phyloP scores from a whole-genome alignment of 2,329 filamentous ascomycete species.

The Alternaria triticina region DNA sequence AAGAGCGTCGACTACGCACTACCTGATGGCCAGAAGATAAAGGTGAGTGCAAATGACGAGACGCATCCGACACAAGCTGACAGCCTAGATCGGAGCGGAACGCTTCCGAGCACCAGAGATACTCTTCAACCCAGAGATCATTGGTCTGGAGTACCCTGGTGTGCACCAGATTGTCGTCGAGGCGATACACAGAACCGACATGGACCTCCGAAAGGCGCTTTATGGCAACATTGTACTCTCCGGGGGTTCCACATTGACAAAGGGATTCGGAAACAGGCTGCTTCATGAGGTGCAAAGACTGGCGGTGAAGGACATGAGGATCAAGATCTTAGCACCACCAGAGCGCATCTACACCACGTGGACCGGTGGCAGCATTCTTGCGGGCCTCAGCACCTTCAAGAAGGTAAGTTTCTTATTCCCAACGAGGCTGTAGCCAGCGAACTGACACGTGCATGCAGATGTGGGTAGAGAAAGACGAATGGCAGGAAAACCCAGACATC shows the following conservation, averaged over 20 bases:
- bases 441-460: slow-evolving; percentile 67
- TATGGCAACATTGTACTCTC: slow-evolving; percentile 98
- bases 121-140: slow-evolving; percentile 95
- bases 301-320: slow-evolving; percentile 98
- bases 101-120: slow-evolving; percentile 96
- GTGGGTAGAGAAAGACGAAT: slow-evolving; percentile 99
- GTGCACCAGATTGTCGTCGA: slow-evolving; percentile 98
- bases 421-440: slow-evolving; percentile 10
- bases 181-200: slow-evolving; percentile 90
- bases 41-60: slow-evolving; percentile 60
- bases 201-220: slow-evolving; percentile 91
- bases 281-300: slow-evolving; percentile 90
- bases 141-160: slow-evolving; percentile 94
- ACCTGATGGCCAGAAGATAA: slow-evolving; percentile 91
- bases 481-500: slow-evolving; percentile 99
- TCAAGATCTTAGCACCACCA: slow-evolving; percentile 98
- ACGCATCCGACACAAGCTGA: slow-evolving; percentile 26
- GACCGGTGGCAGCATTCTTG: slow-evolving; percentile 97
- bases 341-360: slow-evolving; percentile 99
- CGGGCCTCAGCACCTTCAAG: slow-evolving; percentile 95
- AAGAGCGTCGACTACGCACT: slow-evolving; percentile 87
- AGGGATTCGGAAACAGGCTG: slow-evolving; percentile 92
- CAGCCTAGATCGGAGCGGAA: slow-evolving; percentile 79
- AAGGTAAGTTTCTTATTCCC: slow-evolving; percentile 68
- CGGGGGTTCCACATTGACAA: slow-evolving; percentile 93